Conservation (phyloP, 2,329 filamentous ascomycete genomes). For the Eutypella sp. region DNA sequence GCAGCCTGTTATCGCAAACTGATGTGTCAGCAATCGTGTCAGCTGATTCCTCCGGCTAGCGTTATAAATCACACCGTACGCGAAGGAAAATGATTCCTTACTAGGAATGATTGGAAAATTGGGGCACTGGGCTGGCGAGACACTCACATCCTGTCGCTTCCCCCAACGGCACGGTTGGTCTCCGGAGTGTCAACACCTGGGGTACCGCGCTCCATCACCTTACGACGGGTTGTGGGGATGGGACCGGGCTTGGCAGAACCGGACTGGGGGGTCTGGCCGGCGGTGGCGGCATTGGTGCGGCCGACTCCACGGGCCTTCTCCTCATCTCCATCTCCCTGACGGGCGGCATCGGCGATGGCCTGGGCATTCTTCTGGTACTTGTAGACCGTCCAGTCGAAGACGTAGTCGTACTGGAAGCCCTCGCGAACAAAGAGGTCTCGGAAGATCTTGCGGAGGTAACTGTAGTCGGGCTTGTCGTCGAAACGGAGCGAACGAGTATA, state of each 20-base stretch:
- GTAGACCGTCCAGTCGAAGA: slow-evolving; percentile 99
- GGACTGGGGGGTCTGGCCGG: slow-evolving; percentile 54
- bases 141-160: slow-evolving; percentile 96
- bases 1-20: slow-evolving; percentile 83
- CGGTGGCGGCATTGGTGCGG: slow-evolving; percentile 61
- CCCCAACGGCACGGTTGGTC: slow-evolving; percentile 69
- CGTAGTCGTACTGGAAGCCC: slow-evolving; percentile 99
- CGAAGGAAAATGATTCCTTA: slow-evolving; percentile 84
- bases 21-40: slow-evolving; percentile 74
- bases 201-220: slow-evolving; percentile 70
- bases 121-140: slow-evolving; percentile 50
- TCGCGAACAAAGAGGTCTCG: slow-evolving; percentile 97
- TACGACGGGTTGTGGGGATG: slow-evolving; percentile 73
- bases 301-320: slow-evolving; percentile 71
- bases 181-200: slow-evolving; percentile 62
- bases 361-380: slow-evolving; percentile 99
- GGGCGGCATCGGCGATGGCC: slow-evolving; percentile 80
- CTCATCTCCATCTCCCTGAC: slow-evolving; percentile 65
- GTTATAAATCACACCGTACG: slow-evolving; percentile 74
- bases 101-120: slow-evolving; percentile 64
- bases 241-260: slow-evolving; percentile 65
- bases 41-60: slow-evolving; percentile 70
- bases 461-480: slow-evolving; percentile 99
- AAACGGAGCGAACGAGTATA: slow-evolving; percentile 98
- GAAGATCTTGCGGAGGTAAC: slow-evolving; percentile 99